Evolutionary conservation across 805 yeast genomes (phyloP).

Genomic region (Ascoidea tarda): DNA sequence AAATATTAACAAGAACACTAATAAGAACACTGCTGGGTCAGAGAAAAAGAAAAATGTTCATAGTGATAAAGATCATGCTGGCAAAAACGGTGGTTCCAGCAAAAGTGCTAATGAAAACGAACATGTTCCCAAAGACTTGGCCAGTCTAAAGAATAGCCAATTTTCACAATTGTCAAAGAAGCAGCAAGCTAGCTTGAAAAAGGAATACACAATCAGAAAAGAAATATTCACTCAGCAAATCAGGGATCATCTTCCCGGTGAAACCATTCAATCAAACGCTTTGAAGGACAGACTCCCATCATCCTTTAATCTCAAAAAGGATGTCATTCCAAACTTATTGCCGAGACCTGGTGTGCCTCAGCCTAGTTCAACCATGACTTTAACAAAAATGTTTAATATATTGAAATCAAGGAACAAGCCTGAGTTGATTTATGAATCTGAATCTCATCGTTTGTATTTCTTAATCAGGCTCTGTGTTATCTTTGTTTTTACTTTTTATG

Average conservation of each 20-base stretch:
- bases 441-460: constrained; percentile 69
- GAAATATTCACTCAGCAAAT: constrained; percentile 5
- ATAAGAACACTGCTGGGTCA: no score
- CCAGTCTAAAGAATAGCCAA: no score
- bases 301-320: constrained; percentile 39
- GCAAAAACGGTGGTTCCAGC: no score
- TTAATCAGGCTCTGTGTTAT: constrained; percentile 56
- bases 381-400: constrained; percentile 47
- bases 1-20: no score
- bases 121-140: no score
- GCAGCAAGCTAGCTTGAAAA: neutral
- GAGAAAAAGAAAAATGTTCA: no score
- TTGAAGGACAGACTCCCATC: constrained; percentile 47
- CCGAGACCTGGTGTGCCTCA: constrained; percentile 73
- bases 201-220: constrained; percentile 3
- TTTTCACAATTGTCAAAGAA: no score
- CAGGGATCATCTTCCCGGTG: constrained; percentile 41
- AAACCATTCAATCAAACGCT: constrained; percentile 27
- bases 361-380: constrained; percentile 38
- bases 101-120: no score
- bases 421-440: constrained; percentile 70
- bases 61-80: no score
- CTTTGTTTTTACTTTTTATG: constrained; percentile 55
- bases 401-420: constrained; percentile 43
- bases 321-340: constrained; percentile 46